phyloP scores from a whole-genome alignment of 1,139 yeast genomes.

The Candida sp. region DNA sequence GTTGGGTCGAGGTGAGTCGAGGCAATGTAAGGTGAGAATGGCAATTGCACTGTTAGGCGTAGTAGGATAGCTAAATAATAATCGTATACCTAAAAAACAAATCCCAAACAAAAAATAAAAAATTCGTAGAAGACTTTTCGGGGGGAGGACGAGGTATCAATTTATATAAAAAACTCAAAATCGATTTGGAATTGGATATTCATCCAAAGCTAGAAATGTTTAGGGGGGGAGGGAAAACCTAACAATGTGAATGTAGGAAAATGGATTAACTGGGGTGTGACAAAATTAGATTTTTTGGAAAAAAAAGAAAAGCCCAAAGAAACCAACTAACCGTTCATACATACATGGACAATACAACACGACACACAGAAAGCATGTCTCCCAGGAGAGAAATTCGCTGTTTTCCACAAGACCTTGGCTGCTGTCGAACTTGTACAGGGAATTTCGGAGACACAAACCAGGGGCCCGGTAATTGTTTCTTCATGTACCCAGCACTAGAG shows the following conservation, averaged over 20 bases:
- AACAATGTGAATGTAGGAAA: background rate
- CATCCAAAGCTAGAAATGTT: background rate
- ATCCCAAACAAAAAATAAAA: background rate
- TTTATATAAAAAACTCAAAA: background rate
- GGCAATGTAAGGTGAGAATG: too few relatives aligned
- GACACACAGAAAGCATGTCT: background rate
- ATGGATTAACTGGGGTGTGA: constrained; percentile 3
- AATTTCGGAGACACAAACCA: background rate
- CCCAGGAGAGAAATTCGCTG: too few relatives aligned
- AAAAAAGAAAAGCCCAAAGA: background rate
- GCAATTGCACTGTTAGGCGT: too few relatives aligned
- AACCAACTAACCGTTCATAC: constrained; percentile 1
- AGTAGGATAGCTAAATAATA: background rate
- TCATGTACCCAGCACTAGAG: too few relatives aligned
- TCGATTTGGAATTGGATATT: background rate
- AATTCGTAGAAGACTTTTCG: background rate
- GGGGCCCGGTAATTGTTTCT: too few relatives aligned
- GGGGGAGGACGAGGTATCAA: background rate
- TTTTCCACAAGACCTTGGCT: too few relatives aligned
- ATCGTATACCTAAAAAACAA: background rate
- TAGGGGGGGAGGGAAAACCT: background rate
- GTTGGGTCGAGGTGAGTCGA: too few relatives aligned
- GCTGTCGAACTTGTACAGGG: too few relatives aligned
- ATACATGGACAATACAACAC: constrained; percentile 1
- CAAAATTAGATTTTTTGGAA: background rate